Conservation (phyloP, 768 basidiomycete species). For the Amanita rubescens region DNA sequence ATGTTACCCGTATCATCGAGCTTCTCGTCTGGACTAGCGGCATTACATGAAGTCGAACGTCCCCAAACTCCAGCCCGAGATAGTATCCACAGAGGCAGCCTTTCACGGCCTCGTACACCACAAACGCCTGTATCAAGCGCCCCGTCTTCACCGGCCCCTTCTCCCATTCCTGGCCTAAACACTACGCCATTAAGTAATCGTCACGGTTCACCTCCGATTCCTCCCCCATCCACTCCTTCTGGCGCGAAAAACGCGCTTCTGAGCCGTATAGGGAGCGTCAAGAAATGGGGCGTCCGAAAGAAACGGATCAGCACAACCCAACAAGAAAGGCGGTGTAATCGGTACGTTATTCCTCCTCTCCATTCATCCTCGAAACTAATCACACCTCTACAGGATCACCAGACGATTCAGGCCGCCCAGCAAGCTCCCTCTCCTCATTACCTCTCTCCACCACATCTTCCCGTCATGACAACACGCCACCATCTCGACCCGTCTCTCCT, state of each 20-base stretch:
- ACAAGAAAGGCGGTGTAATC: background rate
- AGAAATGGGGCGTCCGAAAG: slow-evolving; percentile 32
- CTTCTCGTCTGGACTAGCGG: slow-evolving; percentile 1
- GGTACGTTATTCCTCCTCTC: slow-evolving; percentile 1
- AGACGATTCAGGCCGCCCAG: slow-evolving; percentile 7
- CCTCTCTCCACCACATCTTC: slow-evolving; percentile 5
- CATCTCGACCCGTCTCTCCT: background rate
- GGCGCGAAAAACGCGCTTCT: slow-evolving; percentile 24
- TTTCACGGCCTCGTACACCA: slow-evolving; percentile 3
- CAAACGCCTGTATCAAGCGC: background rate
- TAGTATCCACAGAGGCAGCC: background rate
- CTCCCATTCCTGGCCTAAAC: too few relatives aligned
- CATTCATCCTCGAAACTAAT: background rate
- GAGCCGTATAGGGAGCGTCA: slow-evolving; percentile 37
- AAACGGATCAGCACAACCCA: slow-evolving; percentile 20
- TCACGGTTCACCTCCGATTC: background rate
- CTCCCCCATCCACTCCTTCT: slow-evolving; percentile 14
- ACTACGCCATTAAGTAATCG: background rate
- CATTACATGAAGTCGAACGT: slow-evolving; percentile 11
- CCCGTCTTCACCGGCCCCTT: background rate
- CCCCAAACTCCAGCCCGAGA: slow-evolving; percentile 3
- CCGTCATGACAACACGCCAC: background rate
- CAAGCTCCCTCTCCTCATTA: slow-evolving; percentile 14
- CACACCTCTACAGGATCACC: background rate
- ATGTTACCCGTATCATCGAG: too few relatives aligned